Conservation (phyloP, 495 filamentous ascomycete species). For the Neurospora sp. region DNA sequence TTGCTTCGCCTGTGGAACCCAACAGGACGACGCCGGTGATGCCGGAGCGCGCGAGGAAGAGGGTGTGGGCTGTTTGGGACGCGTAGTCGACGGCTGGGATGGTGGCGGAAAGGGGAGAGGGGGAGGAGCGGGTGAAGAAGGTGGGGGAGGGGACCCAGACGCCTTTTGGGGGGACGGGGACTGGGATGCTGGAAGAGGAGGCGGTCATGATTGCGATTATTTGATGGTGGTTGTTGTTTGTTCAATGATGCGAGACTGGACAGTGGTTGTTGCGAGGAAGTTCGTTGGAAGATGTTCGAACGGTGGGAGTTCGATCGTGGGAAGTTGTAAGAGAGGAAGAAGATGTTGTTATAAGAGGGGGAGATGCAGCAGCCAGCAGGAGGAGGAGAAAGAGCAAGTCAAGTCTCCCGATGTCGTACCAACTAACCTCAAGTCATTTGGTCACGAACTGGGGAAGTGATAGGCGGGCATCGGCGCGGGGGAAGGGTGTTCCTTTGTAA, state of each 20-base stretch:
- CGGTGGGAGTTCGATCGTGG: background rate
- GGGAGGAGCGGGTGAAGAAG: slow-evolving; percentile 25
- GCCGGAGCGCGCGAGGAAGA: slow-evolving; percentile 53
- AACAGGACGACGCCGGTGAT: slow-evolving; percentile 57
- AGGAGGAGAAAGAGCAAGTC: background rate
- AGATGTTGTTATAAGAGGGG: background rate
- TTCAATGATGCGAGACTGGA: background rate
- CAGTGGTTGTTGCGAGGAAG: background rate
- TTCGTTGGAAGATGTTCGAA: background rate
- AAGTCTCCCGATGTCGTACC: no score
- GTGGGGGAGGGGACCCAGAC: slow-evolving; percentile 37
- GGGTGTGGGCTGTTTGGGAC: slow-evolving; percentile 47
- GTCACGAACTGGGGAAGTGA: background rate
- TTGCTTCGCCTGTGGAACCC: slow-evolving; percentile 59
- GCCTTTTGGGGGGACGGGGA: slow-evolving; percentile 25
- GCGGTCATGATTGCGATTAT: background rate
- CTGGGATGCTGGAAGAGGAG: background rate
- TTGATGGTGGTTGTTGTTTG: background rate
- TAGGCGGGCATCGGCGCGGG: background rate
- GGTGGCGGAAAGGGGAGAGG: background rate
- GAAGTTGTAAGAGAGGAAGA: background rate
- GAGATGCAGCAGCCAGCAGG: background rate
- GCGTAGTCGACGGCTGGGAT: slow-evolving; percentile 37
- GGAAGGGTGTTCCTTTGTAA: background rate
- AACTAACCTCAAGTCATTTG: no score